A percentile compares a stretch with the other conserved stretches of the same genome.
phyloP scores from a whole-genome alignment of 805 yeast species.

The Lipomyces mesembrius region DNA sequence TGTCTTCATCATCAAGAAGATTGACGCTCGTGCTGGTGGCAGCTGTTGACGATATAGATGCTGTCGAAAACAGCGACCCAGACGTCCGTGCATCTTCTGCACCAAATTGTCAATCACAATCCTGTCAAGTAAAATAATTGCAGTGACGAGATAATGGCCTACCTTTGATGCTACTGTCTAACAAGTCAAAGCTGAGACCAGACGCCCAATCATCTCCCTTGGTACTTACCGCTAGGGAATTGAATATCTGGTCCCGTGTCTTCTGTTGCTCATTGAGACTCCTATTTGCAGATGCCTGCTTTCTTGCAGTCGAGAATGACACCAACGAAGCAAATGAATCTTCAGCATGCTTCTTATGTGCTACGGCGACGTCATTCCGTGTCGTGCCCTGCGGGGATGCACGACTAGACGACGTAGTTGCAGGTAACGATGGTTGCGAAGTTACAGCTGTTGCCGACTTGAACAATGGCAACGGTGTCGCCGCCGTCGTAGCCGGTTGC shows the following conservation, averaged over 20 bases:
- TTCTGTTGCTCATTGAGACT: slow-evolving; percentile 22
- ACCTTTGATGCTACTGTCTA: slow-evolving; percentile 10
- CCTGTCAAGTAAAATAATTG: neutral
- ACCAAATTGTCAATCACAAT: neutral
- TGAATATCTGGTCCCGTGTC: slow-evolving; percentile 13
- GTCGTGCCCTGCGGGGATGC: neutral
- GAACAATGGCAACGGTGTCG: neutral
- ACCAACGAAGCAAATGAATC: slow-evolving; percentile 39
- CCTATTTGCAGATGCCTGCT: slow-evolving; percentile 18
- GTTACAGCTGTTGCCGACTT: neutral
- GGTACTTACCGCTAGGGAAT: neutral
- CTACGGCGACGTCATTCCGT: neutral
- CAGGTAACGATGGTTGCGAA: slow-evolving; percentile 17
- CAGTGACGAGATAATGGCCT: neutral
- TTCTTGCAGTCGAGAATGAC: slow-evolving; percentile 27
- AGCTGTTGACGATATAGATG: neutral
- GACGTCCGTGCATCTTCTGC: neutral
- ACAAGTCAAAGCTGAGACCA: slow-evolving; percentile 28
- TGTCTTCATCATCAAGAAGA: slow-evolving; percentile 31
- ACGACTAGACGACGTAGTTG: slow-evolving; percentile 1
- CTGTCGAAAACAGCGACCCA: neutral
- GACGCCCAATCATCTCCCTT: slow-evolving; percentile 27
- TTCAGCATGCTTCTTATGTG: slow-evolving; percentile 5
- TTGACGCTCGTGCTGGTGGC: neutral
- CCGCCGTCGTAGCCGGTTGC: slow-evolving; percentile 1